phyloP scores from a whole-genome alignment of 2,329 filamentous ascomycete species.

The Rutstroemia sp. region DNA sequence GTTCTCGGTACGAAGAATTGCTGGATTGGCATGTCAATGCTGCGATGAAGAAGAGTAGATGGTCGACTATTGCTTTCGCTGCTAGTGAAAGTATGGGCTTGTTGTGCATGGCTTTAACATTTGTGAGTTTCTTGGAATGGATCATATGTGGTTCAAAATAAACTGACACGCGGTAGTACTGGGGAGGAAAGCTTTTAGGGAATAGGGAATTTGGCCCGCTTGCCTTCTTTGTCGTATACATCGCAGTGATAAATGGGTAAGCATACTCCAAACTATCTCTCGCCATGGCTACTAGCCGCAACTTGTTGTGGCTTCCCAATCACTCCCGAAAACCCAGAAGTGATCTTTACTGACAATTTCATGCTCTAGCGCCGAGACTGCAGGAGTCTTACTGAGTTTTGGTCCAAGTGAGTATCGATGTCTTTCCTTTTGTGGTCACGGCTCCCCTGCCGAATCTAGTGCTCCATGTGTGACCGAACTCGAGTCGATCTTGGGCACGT shows the following conservation, averaged over 20 bases:
- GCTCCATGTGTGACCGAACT: too few species aligned
- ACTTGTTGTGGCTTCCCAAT: too few species aligned
- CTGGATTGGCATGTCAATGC: constrained; percentile 40
- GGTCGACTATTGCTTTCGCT: constrained; percentile 44
- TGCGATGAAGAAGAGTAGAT: constrained; percentile 41
- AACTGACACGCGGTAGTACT: constrained; percentile 34
- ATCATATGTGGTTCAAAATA: too few species aligned
- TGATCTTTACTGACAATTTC: too few species aligned
- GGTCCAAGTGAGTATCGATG: constrained; percentile 31
- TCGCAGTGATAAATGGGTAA: constrained; percentile 41
- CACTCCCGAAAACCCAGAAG: too few species aligned
- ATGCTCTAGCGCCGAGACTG: constrained; percentile 35
- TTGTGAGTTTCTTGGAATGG: constrained; percentile 37
- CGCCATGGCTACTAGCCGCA: too few species aligned
- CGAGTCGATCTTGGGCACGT: too few species aligned
- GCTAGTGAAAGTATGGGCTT: constrained; percentile 48
- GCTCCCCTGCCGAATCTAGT: too few species aligned
- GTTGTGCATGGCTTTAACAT: constrained; percentile 49
- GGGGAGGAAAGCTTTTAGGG: constrained; percentile 17
- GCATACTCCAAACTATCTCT: too few species aligned
- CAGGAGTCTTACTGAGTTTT: constrained; percentile 46
- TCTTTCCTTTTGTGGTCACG: not conserved
- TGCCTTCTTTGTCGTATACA: constrained; percentile 48
- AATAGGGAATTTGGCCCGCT: constrained; percentile 33
- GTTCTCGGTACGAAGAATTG: constrained; percentile 39